A percentile compares a stretch with the other conserved stretches of the same genome.
These are phyloP conservation scores for Camellia lanceoleosa DNA, from an alignment of 148 eudicot genomes.

Conservation along the genomic window DNA sequence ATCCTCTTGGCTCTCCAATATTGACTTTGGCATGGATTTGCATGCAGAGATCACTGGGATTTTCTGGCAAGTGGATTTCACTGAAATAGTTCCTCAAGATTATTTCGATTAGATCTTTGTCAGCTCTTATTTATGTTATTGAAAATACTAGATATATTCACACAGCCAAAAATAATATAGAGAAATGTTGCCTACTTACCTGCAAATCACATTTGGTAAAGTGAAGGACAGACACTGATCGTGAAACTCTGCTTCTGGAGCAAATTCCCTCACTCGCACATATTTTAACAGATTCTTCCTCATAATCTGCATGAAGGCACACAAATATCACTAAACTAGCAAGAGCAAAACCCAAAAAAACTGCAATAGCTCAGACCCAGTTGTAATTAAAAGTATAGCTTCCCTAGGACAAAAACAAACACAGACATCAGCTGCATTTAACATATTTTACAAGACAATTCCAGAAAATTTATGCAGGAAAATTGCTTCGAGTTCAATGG, in stretches of 20 bases:
- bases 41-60: not conserved
- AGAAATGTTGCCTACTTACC: conserved; percentile 35
- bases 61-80: not conserved
- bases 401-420: conserved; percentile 4
- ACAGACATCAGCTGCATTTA: not conserved
- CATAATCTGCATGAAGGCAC: conserved; percentile 58
- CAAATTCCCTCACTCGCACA: conserved; percentile 79
- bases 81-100: not conserved
- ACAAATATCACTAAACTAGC: conserved; percentile 1
- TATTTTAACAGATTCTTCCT: conserved; percentile 70
- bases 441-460: not conserved
- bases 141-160: not conserved
- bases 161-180: conserved; percentile 8
- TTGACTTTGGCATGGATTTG: not conserved
- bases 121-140: not conserved
- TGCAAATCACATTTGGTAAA: conserved; percentile 89
- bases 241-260: conserved; percentile 89
- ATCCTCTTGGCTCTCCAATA: not conserved
- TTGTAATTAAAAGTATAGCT: conserved; percentile 5
- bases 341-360: not conserved
- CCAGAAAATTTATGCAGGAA: not conserved
- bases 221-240: conserved; percentile 43
- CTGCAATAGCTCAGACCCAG: not conserved
- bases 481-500: not conserved
- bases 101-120: not conserved